Evolutionary conservation across 768 basidiomycete species (phyloP).

Genomic region (Bullera alba): DNA sequence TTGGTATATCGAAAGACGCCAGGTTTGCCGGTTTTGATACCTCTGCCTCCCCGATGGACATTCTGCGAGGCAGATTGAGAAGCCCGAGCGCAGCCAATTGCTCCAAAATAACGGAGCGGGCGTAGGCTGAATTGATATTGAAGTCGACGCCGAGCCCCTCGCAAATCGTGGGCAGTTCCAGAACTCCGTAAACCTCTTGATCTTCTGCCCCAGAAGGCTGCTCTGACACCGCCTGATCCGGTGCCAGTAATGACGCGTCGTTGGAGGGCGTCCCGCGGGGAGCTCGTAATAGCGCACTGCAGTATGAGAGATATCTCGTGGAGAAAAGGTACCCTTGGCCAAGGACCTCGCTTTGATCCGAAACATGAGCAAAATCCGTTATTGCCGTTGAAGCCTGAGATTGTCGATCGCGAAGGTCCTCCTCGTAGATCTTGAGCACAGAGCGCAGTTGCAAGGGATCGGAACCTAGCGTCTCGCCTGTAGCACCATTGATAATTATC

Average conservation of each 20-base stretch:
- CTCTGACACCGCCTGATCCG: not conserved
- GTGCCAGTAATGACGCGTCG: constrained; percentile 5
- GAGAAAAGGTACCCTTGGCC: constrained; percentile 57
- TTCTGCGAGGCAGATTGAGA: not conserved
- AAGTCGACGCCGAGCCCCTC: constrained; percentile 26
- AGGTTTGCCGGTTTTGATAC: constrained; percentile 6
- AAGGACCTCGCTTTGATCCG: not conserved
- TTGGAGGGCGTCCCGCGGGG: constrained; percentile 44
- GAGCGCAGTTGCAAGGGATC: constrained; percentile 61
- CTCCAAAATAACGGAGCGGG: not conserved
- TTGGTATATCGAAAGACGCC: constrained; percentile 62
- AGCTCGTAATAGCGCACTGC: constrained; percentile 52
- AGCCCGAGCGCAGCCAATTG: not conserved
- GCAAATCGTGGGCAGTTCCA: constrained; percentile 57
- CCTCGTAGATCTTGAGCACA: constrained; percentile 53
- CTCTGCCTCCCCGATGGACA: not conserved
- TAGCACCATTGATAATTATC: constrained; percentile 36
- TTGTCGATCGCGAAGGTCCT: constrained; percentile 52
- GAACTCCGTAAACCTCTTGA: constrained; percentile 51
- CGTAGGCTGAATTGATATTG: not conserved
- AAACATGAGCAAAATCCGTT: constrained; percentile 35
- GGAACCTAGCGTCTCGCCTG: constrained; percentile 44
- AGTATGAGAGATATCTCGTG: constrained; percentile 60
- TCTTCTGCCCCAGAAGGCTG: not conserved
- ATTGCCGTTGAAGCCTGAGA: constrained; percentile 50